A percentile compares a stretch with the other conserved stretches of the same genome.
Evolutionary conservation across 768 basidiomycete genomes (phyloP).

Genomic region (Termitomyces sp.): DNA sequence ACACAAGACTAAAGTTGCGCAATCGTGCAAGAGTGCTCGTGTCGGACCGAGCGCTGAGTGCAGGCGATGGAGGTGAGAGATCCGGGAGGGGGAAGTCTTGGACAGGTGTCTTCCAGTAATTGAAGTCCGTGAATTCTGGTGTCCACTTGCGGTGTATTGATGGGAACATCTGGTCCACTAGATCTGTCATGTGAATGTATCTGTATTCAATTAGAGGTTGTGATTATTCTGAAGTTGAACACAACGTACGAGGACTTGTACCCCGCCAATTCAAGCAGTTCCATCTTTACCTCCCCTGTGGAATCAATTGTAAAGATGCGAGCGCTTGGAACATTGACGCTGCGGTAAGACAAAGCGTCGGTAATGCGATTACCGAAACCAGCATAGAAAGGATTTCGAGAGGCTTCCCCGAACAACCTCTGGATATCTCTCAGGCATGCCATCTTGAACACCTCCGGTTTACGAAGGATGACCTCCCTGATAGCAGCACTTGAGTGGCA

Average conservation of each 20-base stretch:
- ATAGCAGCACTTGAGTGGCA: not conserved
- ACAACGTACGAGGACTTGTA: conserved; percentile 84
- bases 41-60: conserved; percentile 91
- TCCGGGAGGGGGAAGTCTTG: conserved; percentile 77
- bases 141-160: conserved; percentile 87
- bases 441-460: conserved; percentile 99
- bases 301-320: conserved; percentile 98
- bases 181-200: conserved; percentile 97
- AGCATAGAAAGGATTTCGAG: conserved; percentile 83
- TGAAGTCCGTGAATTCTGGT: conserved; percentile 94
- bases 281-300: conserved; percentile 92
- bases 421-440: conserved; percentile 95
- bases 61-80: conserved; percentile 82
- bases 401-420: conserved; percentile 72
- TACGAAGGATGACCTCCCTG: conserved; percentile 98
- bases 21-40: conserved; percentile 69
- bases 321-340: conserved; percentile 89
- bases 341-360: conserved; percentile 96
- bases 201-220: conserved; percentile 29
- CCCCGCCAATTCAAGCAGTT: conserved; percentile 91
- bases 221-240: not conserved
- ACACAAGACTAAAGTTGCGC: conserved; percentile 73
- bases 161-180: conserved; percentile 99
- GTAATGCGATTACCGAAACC: conserved; percentile 99
- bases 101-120: conserved; percentile 86